Evolutionary conservation across 805 yeast genomes (phyloP).

Genomic region (Clavispora phyllophila): DNA sequence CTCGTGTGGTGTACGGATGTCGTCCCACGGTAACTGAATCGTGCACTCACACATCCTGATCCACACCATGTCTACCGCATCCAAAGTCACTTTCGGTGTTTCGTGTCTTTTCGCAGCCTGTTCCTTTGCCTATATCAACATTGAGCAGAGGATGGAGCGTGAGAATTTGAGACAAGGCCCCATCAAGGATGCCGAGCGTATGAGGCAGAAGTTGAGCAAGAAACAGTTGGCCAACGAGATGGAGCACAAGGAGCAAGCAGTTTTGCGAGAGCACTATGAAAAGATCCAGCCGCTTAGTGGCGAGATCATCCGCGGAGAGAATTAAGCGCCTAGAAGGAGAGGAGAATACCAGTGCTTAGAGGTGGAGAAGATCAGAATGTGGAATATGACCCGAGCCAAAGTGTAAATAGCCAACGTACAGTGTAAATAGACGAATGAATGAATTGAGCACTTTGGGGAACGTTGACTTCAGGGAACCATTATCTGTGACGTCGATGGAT

Average conservation of each 20-base stretch:
- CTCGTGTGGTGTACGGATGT: not conserved
- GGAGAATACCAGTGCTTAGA: no score
- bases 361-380: no score
- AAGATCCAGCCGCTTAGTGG: conserved; percentile 53
- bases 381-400: not conserved
- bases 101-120: conserved; percentile 52
- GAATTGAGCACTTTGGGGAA: no score
- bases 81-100: conserved; percentile 66
- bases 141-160: conserved; percentile 64
- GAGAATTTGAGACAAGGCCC: conserved; percentile 78
- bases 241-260: conserved; percentile 64
- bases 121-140: conserved; percentile 65
- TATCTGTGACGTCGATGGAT: no score
- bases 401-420: not conserved
- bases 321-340: conserved; percentile 4
- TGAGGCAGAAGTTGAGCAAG: conserved; percentile 37
- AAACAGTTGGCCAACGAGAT: conserved; percentile 49
- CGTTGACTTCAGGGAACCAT: no score
- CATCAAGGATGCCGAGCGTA: conserved; percentile 69
- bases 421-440: not conserved
- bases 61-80: conserved; percentile 67
- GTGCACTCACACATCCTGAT: not conserved
- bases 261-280: conserved; percentile 52
- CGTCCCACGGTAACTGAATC: not conserved
- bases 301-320: conserved; percentile 33